Evolutionary conservation across 768 basidiomycete species (phyloP).

Genomic region (Auriculariales sp.): DNA sequence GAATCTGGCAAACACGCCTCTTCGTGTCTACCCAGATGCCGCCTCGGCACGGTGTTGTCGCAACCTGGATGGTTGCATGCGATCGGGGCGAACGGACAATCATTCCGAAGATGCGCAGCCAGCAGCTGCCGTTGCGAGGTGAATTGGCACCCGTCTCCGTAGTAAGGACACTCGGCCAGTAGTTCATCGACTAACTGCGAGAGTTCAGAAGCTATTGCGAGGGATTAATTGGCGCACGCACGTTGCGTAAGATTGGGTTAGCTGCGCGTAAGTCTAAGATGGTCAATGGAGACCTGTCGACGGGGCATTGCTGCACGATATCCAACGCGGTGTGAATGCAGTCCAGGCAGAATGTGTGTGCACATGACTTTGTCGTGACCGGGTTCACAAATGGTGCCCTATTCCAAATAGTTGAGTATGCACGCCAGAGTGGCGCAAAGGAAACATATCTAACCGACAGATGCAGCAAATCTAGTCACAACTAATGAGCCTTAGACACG

Average conservation of each 20-base stretch:
- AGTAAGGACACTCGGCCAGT: slow-evolving; percentile 53
- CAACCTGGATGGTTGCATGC: slow-evolving; percentile 36
- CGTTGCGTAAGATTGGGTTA: slow-evolving; percentile 64
- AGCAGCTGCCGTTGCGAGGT: slow-evolving; percentile 55
- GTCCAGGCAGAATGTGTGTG: slow-evolving; percentile 76
- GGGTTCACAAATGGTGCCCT: slow-evolving; percentile 68
- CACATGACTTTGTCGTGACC: slow-evolving; percentile 55
- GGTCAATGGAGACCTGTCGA: slow-evolving; percentile 59
- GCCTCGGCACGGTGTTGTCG: slow-evolving; percentile 25
- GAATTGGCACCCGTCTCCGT: slow-evolving; percentile 40
- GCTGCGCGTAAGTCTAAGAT: slow-evolving; percentile 47
- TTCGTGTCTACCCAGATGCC: slow-evolving; percentile 30
- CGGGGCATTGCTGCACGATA: slow-evolving; percentile 62
- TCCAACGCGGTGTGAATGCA: slow-evolving; percentile 62
- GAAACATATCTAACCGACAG: slow-evolving; percentile 33
- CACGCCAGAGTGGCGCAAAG: slow-evolving; percentile 1
- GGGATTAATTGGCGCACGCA: slow-evolving; percentile 24
- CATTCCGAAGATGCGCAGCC: slow-evolving; percentile 43
- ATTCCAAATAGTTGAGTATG: slow-evolving; percentile 5
- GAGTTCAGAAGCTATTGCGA: too few species aligned
- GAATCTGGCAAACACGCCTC: slow-evolving; percentile 16
- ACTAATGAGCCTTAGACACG: slow-evolving; percentile 3
- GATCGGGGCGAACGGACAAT: slow-evolving; percentile 43
- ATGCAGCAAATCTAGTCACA: slow-evolving; percentile 55
- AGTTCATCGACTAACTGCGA: slow-evolving; percentile 72